Evolutionary conservation across 768 basidiomycete species (phyloP).

Genomic region (Mycena latifolia): DNA sequence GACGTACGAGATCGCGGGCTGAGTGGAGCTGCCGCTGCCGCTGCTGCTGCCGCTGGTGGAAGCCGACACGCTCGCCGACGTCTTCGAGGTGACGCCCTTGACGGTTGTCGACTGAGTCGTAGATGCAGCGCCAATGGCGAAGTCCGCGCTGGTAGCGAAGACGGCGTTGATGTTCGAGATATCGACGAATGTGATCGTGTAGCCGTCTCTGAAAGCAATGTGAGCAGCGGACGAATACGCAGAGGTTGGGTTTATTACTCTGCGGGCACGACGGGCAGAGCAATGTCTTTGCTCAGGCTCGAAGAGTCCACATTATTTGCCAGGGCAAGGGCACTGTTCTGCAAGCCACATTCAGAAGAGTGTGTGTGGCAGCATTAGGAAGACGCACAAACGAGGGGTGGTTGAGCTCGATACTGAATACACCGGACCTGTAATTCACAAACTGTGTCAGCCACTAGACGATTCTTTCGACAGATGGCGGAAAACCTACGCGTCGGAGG

Average conservation of each 20-base stretch:
- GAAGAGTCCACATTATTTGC: slow-evolving; percentile 33
- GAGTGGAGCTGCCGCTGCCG: background rate
- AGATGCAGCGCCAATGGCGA: slow-evolving; percentile 28
- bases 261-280: slow-evolving; percentile 13
- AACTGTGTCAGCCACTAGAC: background rate
- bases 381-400: slow-evolving; percentile 31
- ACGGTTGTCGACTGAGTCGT: slow-evolving; percentile 22
- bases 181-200: slow-evolving; percentile 25
- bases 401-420: slow-evolving; percentile 29
- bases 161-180: slow-evolving; percentile 28
- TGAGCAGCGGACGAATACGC: background rate
- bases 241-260: background rate
- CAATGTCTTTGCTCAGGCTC: slow-evolving; percentile 1
- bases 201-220: slow-evolving; percentile 17
- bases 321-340: slow-evolving; percentile 29
- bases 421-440: slow-evolving; percentile 5
- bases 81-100: slow-evolving; percentile 1
- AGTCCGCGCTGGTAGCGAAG: slow-evolving; percentile 13
- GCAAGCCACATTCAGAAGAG: background rate
- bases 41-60: background rate
- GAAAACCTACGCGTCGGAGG: slow-evolving; percentile 15
- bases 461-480: background rate
- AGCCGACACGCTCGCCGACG: slow-evolving; percentile 2
- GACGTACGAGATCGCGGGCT: slow-evolving; percentile 18
- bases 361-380: background rate